A percentile compares a stretch with the other conserved stretches of the same genome.
These are phyloP conservation scores for Chrysoporthe cubensis DNA, from an alignment of 2,329 filamentous ascomycete genomes.

Conservation along the genomic window DNA sequence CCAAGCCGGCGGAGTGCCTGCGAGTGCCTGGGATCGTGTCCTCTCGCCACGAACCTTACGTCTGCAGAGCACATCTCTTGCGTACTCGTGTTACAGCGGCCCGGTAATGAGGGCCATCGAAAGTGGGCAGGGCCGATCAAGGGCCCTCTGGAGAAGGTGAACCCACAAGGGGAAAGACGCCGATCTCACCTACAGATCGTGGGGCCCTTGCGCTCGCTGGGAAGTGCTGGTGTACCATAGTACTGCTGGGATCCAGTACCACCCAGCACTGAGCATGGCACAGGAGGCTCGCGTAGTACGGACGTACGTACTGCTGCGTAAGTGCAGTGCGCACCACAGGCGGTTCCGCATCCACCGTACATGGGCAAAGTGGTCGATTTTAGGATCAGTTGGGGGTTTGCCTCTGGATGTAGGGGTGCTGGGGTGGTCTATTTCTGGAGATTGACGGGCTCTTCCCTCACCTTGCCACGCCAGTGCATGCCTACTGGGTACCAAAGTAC, in stretches of 20 bases:
- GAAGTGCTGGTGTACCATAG: neutral
- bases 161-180: neutral
- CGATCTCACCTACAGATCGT: conserved; percentile 10
- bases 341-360: too few species aligned
- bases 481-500: too few species aligned
- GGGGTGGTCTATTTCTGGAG: conserved; percentile 16
- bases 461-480: neutral
- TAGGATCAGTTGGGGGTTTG: neutral
- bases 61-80: neutral
- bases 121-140: neutral
- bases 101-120: neutral
- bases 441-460: conserved; percentile 5
- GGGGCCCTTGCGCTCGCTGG: neutral
- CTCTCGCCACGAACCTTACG: neutral
- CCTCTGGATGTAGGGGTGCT: neutral
- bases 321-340: neutral
- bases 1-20: neutral
- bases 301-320: neutral
- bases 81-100: neutral
- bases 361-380: neutral
- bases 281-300: neutral
- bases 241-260: neutral
- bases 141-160: neutral
- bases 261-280: too few species aligned
- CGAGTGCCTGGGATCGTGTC: neutral